These are phyloP conservation scores for Leccinum subtestaceum DNA, from an alignment of 768 basidiomycete genomes.

Conservation along the genomic window DNA sequence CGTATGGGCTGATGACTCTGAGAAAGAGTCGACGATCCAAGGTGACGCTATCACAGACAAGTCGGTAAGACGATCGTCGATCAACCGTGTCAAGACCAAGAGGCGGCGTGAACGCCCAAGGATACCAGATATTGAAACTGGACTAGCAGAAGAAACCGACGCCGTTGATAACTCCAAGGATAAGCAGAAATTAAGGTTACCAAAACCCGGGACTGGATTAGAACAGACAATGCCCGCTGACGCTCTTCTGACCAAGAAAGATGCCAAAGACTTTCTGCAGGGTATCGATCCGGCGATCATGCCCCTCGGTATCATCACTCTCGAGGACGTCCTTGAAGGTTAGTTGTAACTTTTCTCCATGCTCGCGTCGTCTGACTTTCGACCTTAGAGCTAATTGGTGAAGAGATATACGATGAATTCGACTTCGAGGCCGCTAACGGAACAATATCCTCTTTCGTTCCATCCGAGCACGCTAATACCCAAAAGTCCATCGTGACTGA, in stretches of 20 bases:
- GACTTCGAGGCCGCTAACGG: conserved; percentile 73
- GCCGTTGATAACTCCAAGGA: conserved; percentile 18
- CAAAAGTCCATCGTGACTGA: conserved; percentile 31
- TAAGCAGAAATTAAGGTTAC: conserved; percentile 28
- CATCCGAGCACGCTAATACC: conserved; percentile 31
- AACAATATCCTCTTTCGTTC: conserved; percentile 44
- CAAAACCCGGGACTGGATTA: conserved; percentile 39
- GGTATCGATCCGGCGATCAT: conserved; percentile 77
- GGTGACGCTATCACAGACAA: conserved; percentile 24
- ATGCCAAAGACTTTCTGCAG: conserved; percentile 82
- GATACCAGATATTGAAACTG: conserved; percentile 25
- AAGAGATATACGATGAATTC: conserved; percentile 92
- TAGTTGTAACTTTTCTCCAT: conserved; percentile 2
- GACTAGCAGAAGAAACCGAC: conserved; percentile 13
- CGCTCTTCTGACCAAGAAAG: conserved; percentile 73
- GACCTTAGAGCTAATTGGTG: conserved; percentile 78
- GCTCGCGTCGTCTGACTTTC: background rate
- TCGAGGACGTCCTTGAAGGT: conserved; percentile 93
- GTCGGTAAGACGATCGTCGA: conserved; percentile 14
- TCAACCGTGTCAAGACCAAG: conserved; percentile 15
- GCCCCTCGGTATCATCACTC: conserved; percentile 88
- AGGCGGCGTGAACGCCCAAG: conserved; percentile 10
- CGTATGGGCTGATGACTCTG: conserved; percentile 34
- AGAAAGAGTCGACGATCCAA: conserved; percentile 30
- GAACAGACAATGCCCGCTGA: conserved; percentile 90